A percentile compares a stretch with the other conserved stretches of the same genome.
phyloP scores from a whole-genome alignment of 148 eudicot species.

The Heliosperma pusillum region DNA sequence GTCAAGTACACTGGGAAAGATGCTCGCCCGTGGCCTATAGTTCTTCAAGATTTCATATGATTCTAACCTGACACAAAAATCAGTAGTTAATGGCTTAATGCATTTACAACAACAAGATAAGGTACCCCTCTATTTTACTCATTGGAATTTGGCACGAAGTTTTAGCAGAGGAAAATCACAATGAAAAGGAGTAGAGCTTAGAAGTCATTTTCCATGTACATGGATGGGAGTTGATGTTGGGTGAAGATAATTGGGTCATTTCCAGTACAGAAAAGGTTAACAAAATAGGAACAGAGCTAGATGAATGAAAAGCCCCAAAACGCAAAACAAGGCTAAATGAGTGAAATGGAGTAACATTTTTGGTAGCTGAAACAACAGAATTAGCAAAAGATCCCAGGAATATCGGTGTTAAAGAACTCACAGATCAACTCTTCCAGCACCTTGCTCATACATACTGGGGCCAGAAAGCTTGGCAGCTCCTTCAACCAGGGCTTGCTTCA shows the following conservation, averaged over 20 bases:
- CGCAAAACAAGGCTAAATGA: background rate
- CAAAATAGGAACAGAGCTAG: background rate
- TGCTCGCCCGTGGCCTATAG: conserved; percentile 81
- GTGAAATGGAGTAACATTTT: background rate
- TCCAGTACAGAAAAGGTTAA: background rate
- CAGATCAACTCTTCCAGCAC: conserved; percentile 98
- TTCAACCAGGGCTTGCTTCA: conserved; percentile 99
- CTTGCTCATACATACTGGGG: conserved; percentile 96
- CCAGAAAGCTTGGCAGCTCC: conserved; percentile 98
- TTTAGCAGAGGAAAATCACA: background rate
- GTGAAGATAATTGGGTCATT: background rate
- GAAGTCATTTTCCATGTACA: background rate
- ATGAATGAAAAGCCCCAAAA: background rate
- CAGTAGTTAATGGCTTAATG: conserved; percentile 10
- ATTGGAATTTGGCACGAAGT: background rate
- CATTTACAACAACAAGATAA: background rate
- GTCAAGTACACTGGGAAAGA: conserved; percentile 82
- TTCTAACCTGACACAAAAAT: conserved; percentile 65
- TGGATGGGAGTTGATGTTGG: background rate
- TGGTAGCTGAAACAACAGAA: background rate
- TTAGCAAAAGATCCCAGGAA: background rate
- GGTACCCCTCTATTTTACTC: background rate
- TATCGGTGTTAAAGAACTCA: conserved; percentile 41
- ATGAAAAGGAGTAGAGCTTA: background rate
- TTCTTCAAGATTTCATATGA: conserved; percentile 82